These are phyloP conservation scores for Aureobasidium sp. DNA, from an alignment of 2,329 filamentous ascomycete genomes.

Conservation along the genomic window DNA sequence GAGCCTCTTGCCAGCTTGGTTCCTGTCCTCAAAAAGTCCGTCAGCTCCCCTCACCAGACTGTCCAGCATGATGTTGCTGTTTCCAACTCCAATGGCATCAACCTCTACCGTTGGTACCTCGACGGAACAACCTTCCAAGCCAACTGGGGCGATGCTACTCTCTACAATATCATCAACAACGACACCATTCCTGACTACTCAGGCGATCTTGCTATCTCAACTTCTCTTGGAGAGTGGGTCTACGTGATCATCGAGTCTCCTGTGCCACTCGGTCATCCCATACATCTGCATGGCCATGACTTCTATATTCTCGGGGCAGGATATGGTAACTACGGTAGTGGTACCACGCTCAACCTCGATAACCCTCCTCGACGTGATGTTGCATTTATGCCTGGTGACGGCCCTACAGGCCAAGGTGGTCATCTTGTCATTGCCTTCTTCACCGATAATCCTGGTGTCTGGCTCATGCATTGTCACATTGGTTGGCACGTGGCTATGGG, in stretches of 20 bases:
- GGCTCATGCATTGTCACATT: conserved; percentile 26
- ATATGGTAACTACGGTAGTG: conserved; percentile 27
- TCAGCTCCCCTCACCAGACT: conserved; percentile 21
- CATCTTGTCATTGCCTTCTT: conserved; percentile 29
- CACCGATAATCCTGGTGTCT: conserved; percentile 29
- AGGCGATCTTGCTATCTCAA: conserved; percentile 30
- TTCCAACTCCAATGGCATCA: conserved; percentile 24
- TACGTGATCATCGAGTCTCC: conserved; percentile 38
- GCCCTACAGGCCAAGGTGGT: conserved; percentile 19
- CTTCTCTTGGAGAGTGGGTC: conserved; percentile 31
- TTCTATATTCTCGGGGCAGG: conserved; percentile 37
- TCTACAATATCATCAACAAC: conserved; percentile 30
- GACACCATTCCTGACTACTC: conserved; percentile 28
- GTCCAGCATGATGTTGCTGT: conserved; percentile 28
- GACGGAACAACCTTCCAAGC: conserved; percentile 33
- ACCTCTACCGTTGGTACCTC: conserved; percentile 36
- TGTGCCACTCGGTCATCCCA: conserved; percentile 27
- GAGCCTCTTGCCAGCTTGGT: conserved; percentile 29
- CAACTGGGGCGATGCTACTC: conserved; percentile 34
- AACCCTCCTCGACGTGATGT: conserved; percentile 30
- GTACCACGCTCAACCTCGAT: conserved; percentile 25
- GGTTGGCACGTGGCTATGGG: conserved; percentile 28
- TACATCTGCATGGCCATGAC: conserved; percentile 35
- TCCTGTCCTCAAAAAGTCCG: conserved; percentile 22
- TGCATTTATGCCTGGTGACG: conserved; percentile 25